These are phyloP conservation scores for Salvia hispanica DNA, from an alignment of 257 asterid genomes.

Conservation along the genomic window DNA sequence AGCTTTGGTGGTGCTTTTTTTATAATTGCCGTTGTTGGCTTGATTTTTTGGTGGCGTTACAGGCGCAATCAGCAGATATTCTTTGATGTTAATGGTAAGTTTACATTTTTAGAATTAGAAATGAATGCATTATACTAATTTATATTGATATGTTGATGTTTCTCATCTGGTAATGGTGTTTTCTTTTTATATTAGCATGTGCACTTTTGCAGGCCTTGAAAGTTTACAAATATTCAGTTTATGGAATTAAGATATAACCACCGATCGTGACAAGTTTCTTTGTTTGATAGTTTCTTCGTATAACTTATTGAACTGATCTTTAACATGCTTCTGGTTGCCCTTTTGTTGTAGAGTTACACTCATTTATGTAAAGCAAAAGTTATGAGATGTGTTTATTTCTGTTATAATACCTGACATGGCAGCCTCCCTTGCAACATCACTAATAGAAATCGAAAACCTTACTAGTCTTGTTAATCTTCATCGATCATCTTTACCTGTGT, in stretches of 20 bases:
- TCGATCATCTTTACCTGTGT: background rate
- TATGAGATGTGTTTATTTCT: background rate
- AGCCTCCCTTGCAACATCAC: background rate
- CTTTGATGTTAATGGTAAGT: constrained; percentile 88
- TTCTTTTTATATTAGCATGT: background rate
- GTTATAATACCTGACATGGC: background rate
- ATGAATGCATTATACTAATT: background rate
- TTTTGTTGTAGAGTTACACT: no score
- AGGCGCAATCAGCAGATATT: constrained; percentile 86
- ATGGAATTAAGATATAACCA: no score
- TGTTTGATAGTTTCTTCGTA: no score
- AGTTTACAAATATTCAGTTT: no score
- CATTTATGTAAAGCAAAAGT: background rate
- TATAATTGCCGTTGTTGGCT: constrained; percentile 45
- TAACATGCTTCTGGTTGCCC: no score
- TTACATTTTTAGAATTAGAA: background rate
- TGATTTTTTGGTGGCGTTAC: constrained; percentile 78
- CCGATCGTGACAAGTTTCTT: no score
- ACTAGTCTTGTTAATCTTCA: background rate
- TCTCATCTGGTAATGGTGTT: constrained; percentile 9
- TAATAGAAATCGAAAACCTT: background rate
- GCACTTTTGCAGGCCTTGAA: background rate
- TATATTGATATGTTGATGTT: background rate
- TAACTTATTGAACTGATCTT: no score
- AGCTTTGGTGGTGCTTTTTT: constrained; percentile 68